Percentiles rank a stretch among this genome's conserved stretches.
Evolutionary conservation across 305 asterid species (phyloP).

Genomic region (Salvia sclarea): DNA sequence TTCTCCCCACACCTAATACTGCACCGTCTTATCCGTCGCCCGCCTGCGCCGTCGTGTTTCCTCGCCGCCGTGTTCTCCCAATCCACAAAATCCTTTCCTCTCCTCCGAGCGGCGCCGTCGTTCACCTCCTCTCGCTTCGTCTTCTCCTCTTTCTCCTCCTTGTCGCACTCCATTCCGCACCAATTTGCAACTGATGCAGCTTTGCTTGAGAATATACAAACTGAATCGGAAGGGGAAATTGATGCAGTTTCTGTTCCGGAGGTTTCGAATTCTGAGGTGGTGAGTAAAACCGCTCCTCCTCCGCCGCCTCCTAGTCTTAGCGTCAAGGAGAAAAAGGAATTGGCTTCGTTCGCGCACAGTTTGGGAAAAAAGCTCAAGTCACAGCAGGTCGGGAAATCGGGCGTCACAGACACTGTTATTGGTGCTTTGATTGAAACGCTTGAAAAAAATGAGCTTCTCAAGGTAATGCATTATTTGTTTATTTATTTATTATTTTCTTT

Average conservation of each 20-base stretch:
- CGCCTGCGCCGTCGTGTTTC: constrained; percentile 27
- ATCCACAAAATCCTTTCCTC: constrained; percentile 9
- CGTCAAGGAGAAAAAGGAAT: constrained; percentile 78
- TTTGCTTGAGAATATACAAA: constrained; percentile 30
- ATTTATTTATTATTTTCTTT: neutral
- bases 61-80: constrained; percentile 25
- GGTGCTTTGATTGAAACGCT: constrained; percentile 83
- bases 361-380: constrained; percentile 86
- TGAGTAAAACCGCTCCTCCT: constrained; percentile 20
- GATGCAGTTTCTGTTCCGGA: constrained; percentile 15
- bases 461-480: constrained; percentile 45
- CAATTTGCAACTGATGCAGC: constrained; percentile 31
- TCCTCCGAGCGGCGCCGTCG: constrained; percentile 33
- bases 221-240: constrained; percentile 37
- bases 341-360: constrained; percentile 85
- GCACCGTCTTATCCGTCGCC: constrained; percentile 46
- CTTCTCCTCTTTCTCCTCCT: constrained; percentile 32
- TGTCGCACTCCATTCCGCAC: constrained; percentile 25
- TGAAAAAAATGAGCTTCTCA: constrained; percentile 88
- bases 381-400: constrained; percentile 92
- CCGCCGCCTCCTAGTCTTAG: constrained; percentile 53
- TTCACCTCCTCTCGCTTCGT: constrained; percentile 29
- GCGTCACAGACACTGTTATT: constrained; percentile 79
- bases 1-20: constrained; percentile 36
- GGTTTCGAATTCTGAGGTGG: constrained; percentile 31